Conservation (phyloP, 106 monocot species). For the Chionographis japonica region DNA sequence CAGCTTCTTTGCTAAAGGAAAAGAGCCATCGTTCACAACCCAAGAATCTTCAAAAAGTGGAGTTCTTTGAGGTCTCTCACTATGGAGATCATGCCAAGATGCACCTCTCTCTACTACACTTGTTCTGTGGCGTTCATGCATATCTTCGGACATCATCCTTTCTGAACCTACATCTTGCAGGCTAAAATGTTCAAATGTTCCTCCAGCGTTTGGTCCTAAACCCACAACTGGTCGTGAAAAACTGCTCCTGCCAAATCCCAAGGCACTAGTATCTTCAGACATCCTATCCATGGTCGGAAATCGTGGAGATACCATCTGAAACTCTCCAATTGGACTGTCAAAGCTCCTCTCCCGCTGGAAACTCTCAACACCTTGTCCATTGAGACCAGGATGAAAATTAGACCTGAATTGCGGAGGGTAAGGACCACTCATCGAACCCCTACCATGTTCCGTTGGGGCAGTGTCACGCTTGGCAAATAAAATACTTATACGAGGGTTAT, state of each 20-base stretch:
- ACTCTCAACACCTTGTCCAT: conserved; percentile 22
- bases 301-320: conserved; percentile 40
- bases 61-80: conserved; percentile 41
- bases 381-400: conserved; percentile 19
- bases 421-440: conserved; percentile 13
- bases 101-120: conserved; percentile 36
- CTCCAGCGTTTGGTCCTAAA: conserved; percentile 11
- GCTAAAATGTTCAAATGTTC: conserved; percentile 33
- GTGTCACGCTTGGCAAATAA: conserved; percentile 72
- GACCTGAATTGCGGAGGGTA: conserved; percentile 16
- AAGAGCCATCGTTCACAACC: conserved; percentile 33
- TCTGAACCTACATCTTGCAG: conserved; percentile 32
- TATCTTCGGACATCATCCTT: conserved; percentile 34
- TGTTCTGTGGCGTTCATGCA: conserved; percentile 29
- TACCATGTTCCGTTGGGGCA: conserved; percentile 35
- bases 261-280: conserved; percentile 27
- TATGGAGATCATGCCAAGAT: conserved; percentile 34
- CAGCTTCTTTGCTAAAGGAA: conserved; percentile 56
- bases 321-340: conserved; percentile 41
- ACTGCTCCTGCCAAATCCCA: conserved; percentile 24
- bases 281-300: conserved; percentile 29
- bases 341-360: conserved; percentile 34
- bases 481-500: conserved; percentile 73
- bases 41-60: conserved; percentile 43
- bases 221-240: conserved; percentile 12